Evolutionary conservation across 345 rosid species (phyloP), one percentile per base, ranked within the genome.

Genomic region (Boechera divaricarpa): DNA sequence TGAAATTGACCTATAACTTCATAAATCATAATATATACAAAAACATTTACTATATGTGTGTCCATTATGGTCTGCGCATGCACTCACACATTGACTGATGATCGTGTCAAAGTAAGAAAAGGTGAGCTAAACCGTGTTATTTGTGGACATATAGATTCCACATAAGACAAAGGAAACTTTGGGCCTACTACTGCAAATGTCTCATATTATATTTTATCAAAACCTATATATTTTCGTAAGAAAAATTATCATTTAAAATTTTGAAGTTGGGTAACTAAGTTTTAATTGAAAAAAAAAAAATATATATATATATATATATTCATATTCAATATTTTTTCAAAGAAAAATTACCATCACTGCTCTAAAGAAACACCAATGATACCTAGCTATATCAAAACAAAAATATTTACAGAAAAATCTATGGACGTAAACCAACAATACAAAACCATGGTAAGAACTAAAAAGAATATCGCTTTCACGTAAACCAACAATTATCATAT

Each of bases 61-160:
- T 6, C 60, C 47, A 52, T 21, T 55, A 29, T 54, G 73, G 52
- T 39, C 7, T 69, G 63, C 52, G 63, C 55, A n/a, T 55, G 69
- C 24, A 28, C 53, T 9, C 38, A 63, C 35, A 42, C 1, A 26
- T 53, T 54, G 73, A 54, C 62, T 54, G 73, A 54, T 52, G 29
- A 68, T 54, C 21, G 7, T 68, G 72, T 70, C 54, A 57, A 70
- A 57, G 74, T 70, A 56, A 69, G 41, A n/a, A 2, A 69, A 55
- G 53, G 74, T 69, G 74, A 56, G 74, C 64, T 53, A 41, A 69
- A 15, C 35, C 63, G 53, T 55, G 63, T 45, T 31, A 28, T 29
- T 12, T 36, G 7, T 55, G 60, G 60, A 8, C 38, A 38, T 38
- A 12, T 53, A 53, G 13, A 67, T 67, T 67, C 73, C 63, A 13